Conservation (phyloP, 495 filamentous ascomycete genomes). For the Podospora anserina region DNA sequence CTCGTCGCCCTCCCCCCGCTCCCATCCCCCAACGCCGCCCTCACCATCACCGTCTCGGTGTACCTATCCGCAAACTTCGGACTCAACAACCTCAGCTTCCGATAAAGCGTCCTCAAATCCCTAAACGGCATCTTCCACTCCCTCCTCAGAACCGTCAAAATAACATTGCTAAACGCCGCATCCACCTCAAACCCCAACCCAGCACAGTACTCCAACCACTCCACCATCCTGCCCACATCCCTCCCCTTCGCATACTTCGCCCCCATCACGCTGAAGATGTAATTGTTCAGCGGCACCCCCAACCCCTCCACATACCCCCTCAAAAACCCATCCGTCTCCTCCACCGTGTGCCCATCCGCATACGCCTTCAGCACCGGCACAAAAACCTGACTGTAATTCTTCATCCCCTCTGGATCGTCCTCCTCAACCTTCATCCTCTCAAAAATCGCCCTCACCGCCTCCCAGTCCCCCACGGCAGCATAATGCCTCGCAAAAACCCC, state of each 20-base stretch:
- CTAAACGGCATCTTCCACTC: slow-evolving; percentile 39
- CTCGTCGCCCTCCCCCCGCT: slow-evolving; percentile 20
- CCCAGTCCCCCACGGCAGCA: slow-evolving; percentile 48
- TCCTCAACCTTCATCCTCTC: slow-evolving; percentile 28
- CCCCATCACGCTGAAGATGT: slow-evolving; percentile 45
- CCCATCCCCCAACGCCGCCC: slow-evolving; percentile 30
- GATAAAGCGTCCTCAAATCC: slow-evolving; percentile 39
- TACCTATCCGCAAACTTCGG: slow-evolving; percentile 30
- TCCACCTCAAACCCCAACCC: slow-evolving; percentile 35
- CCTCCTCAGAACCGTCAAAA: slow-evolving; percentile 38
- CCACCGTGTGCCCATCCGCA: slow-evolving; percentile 36
- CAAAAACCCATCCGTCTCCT: slow-evolving; percentile 44
- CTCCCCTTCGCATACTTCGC: slow-evolving; percentile 40
- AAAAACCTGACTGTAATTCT: slow-evolving; percentile 36
- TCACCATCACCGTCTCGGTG: slow-evolving; percentile 39
- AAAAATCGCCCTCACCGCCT: slow-evolving; percentile 38
- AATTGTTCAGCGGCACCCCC: slow-evolving; percentile 34
- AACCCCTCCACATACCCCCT: slow-evolving; percentile 34
- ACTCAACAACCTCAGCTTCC: slow-evolving; percentile 30
- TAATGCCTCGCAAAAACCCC: slow-evolving; percentile 39
- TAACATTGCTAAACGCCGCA: slow-evolving; percentile 38
- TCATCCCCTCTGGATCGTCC: not conserved
- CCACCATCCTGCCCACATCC: slow-evolving; percentile 38
- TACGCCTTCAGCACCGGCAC: slow-evolving; percentile 45
- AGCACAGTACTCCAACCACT: slow-evolving; percentile 40